Evolutionary conservation across 2,329 filamentous ascomycete genomes (phyloP).

Genomic region (Pezicula radicicola): DNA sequence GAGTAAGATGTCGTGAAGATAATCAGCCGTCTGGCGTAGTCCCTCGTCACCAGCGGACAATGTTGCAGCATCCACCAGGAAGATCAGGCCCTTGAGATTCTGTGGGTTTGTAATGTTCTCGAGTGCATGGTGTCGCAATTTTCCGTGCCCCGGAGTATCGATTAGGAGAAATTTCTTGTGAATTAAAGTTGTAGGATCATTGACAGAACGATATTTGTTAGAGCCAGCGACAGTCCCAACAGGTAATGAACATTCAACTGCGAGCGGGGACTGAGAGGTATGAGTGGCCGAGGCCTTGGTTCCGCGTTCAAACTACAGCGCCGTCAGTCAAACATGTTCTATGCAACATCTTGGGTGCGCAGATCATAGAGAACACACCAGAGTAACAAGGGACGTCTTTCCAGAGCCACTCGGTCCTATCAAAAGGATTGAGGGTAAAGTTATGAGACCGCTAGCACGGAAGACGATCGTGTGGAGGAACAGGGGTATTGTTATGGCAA

Average conservation of each 20-base stretch:
- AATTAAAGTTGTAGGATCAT: slow-evolving; percentile 54
- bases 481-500: slow-evolving; percentile 71
- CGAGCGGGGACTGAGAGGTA: slow-evolving; percentile 58
- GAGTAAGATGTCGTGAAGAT: slow-evolving; percentile 87
- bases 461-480: slow-evolving; percentile 74
- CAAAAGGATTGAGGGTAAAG: slow-evolving; percentile 74
- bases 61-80: slow-evolving; percentile 81
- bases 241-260: slow-evolving; percentile 54
- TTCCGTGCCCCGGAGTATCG: slow-evolving; percentile 94
- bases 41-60: slow-evolving; percentile 52
- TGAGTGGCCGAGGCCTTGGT: slow-evolving; percentile 40
- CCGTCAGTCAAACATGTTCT: slow-evolving; percentile 1
- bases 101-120: slow-evolving; percentile 40
- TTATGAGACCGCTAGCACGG: slow-evolving; percentile 60
- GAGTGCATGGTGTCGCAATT: slow-evolving; percentile 73
- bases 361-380: slow-evolving; percentile 44
- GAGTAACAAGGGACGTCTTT: slow-evolving; percentile 84
- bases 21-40: slow-evolving; percentile 73
- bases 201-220: slow-evolving; percentile 61
- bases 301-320: slow-evolving; percentile 49
- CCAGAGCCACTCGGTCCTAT: slow-evolving; percentile 78
- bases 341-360: no score
- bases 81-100: slow-evolving; percentile 72
- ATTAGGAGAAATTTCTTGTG: slow-evolving; percentile 72
- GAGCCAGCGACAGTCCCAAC: slow-evolving; percentile 48